A percentile compares a stretch with the other conserved stretches of the same genome.
Conservation (phyloP, 2,329 filamentous ascomycete species). For the Ophiocordyceps unilateralis region DNA sequence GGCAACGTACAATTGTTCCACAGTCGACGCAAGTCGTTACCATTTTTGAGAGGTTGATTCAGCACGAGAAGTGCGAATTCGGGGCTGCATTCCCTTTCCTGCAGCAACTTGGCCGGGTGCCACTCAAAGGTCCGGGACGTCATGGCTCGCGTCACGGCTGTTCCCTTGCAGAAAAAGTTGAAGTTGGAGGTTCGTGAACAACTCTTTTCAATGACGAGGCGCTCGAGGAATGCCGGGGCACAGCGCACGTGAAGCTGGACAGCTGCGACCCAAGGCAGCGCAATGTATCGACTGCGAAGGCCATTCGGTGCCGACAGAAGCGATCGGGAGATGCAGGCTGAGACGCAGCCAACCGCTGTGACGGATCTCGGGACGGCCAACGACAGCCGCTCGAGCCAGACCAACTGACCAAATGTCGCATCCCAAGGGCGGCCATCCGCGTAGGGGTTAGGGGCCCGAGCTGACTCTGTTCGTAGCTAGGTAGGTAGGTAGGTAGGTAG, state of each 20-base stretch:
- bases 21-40: conserved; percentile 28
- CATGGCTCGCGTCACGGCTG: no score
- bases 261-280: not conserved
- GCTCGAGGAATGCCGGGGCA: not conserved
- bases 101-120: conserved; percentile 20
- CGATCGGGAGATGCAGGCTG: not conserved
- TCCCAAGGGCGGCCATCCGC: not conserved
- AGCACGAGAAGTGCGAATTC: conserved; percentile 30
- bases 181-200: no score
- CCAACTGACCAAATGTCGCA: not conserved
- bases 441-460: no score
- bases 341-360: not conserved
- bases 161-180: no score
- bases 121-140: conserved; percentile 16
- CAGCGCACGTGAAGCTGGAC: not conserved
- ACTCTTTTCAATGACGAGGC: not conserved
- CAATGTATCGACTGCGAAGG: not conserved
- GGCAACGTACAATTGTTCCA: conserved; percentile 28
- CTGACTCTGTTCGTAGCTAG: no score
- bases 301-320: no score
- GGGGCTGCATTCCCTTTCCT: conserved; percentile 13
- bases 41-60: conserved; percentile 31
- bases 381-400: not conserved
- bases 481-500: no score
- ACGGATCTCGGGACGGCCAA: not conserved